Conservation (phyloP, 2,329 filamentous ascomycete genomes). For the Sporothrix globosa region DNA sequence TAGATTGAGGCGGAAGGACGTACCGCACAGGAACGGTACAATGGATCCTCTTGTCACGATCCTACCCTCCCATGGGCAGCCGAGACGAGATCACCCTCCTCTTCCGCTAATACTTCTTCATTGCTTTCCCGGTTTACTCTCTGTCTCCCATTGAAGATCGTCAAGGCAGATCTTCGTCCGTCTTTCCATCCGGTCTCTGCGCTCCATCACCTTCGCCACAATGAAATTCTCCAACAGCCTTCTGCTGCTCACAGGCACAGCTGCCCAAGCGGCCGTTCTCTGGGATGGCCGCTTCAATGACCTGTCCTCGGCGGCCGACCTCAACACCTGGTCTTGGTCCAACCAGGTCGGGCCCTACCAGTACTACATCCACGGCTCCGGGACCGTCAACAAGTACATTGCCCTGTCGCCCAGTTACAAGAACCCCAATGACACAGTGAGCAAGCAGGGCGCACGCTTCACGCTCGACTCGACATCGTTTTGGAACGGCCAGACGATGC, state of each 20-base stretch:
- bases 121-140: not conserved
- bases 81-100: not conserved
- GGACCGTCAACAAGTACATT: conserved; percentile 61
- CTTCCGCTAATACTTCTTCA: not conserved
- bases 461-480: conserved; percentile 66
- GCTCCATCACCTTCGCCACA: not conserved
- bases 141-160: not conserved
- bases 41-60: conserved; percentile 1
- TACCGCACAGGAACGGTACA: not conserved
- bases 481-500: conserved; percentile 74
- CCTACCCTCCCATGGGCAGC: not conserved
- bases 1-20: not conserved
- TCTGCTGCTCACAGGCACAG: conserved; percentile 30
- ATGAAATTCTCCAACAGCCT: conserved; percentile 23
- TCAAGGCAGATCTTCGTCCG: not conserved
- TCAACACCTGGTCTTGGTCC: conserved; percentile 67
- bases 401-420: conserved; percentile 63
- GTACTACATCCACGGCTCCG: conserved; percentile 73
- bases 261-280: conserved; percentile 39
- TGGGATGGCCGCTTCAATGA: conserved; percentile 71
- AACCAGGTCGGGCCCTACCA: conserved; percentile 72
- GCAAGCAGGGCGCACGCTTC: conserved; percentile 68
- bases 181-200: not conserved
- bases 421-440: conserved; percentile 65
- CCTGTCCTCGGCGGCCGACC: conserved; percentile 55